These are phyloP conservation scores for Zygosaccharomyces bisporus DNA, from an alignment of 805 yeast genomes.

Conservation along the genomic window DNA sequence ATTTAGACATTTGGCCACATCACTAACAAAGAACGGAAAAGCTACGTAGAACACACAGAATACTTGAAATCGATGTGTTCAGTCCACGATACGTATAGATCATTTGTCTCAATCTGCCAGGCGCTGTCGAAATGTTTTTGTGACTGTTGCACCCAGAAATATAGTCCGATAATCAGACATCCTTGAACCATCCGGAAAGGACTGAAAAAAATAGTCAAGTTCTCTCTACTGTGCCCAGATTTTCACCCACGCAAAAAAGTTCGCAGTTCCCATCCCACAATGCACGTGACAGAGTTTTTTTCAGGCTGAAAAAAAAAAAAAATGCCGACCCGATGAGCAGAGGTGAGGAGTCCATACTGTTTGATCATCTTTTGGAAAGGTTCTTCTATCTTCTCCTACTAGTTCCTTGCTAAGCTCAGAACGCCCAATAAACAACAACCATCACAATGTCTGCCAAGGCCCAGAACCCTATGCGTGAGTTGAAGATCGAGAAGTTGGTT, in stretches of 20 bases:
- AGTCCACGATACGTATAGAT: too few relatives aligned
- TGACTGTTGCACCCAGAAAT: background rate
- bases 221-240: background rate
- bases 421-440: conserved; percentile 27
- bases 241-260: background rate
- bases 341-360: background rate
- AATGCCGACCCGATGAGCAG: conserved; percentile 3
- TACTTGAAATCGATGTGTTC: too few relatives aligned
- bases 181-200: background rate
- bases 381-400: background rate
- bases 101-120: too few relatives aligned
- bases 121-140: too few relatives aligned
- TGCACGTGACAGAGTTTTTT: background rate
- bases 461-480: conserved; percentile 97
- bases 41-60: too few relatives aligned
- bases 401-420: conserved; percentile 10
- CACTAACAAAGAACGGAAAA: too few relatives aligned
- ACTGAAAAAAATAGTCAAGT: background rate
- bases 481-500: conserved; percentile 98
- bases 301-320: background rate
- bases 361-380: background rate
- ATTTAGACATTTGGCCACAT: too few relatives aligned
- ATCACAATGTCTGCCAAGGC: conserved; percentile 47
- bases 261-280: background rate
- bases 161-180: too few relatives aligned